phyloP scores from a whole-genome alignment of 305 asterid genomes.

The Lippia alba region DNA sequence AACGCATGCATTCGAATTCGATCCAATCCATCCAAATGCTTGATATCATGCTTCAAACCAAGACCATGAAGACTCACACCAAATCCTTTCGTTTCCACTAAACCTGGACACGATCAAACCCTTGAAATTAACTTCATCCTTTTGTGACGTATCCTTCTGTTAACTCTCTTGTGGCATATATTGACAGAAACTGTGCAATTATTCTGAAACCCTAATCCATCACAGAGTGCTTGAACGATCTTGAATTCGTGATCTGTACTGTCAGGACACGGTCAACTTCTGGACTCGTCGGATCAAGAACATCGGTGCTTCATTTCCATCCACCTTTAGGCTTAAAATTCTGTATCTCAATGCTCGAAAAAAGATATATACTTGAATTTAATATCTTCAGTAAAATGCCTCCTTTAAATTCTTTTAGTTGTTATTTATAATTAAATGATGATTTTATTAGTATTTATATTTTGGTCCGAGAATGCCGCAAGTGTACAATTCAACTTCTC shows the following conservation, averaged over 20 bases:
- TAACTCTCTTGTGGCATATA: background rate
- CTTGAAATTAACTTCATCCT: background rate
- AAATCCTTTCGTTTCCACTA: background rate
- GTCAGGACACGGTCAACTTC: background rate
- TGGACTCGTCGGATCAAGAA: constrained; percentile 15
- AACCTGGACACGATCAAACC: no score
- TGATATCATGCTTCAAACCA: background rate
- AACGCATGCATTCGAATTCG: background rate
- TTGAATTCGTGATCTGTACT: background rate
- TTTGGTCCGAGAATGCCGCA: no score
- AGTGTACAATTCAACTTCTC: no score
- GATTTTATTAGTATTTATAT: no score
- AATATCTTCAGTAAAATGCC: no score
- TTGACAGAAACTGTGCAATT: constrained; percentile 11
- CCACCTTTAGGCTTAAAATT: no score
- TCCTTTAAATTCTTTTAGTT: no score
- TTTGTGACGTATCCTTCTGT: background rate
- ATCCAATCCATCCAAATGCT: background rate
- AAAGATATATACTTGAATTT: no score
- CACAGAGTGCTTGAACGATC: constrained; percentile 10
- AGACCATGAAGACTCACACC: background rate
- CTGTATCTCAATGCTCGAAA: no score
- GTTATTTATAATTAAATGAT: no score
- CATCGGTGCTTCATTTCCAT: no score
- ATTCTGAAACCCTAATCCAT: constrained; percentile 1